Base-by-base conservation (phyloP, 805 yeast species). In the Wickerhamomyces xylosicus region DNA sequence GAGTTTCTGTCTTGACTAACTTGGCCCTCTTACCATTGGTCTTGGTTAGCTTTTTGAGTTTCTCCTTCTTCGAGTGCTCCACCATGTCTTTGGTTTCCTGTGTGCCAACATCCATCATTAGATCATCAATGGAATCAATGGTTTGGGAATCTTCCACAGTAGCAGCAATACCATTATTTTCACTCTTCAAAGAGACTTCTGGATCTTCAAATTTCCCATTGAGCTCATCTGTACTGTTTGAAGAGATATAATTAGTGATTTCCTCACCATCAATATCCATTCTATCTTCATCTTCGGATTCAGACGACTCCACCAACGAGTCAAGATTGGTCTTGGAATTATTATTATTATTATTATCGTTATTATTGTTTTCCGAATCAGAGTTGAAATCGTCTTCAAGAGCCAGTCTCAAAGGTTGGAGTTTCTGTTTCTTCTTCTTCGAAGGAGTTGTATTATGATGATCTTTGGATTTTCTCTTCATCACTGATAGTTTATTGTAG, bases 281-380 rank as follows among this genome's bases (percentile, higher is more conserved):
- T 44, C 34, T 54, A 58, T 31, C 62, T 61, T 25, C 31, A 7
- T 25, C 45, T 34, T 54, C 58, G 16, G 58, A 57, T 11, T 59
- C 50, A n/a, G 52, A 52, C 19, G 46, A 49, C 41, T 43, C 52
- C 14, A 52, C 28, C 22, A 48, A 17, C 10, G 52, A 41, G 21
- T 38, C 37, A 10, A 27, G 29, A 3, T 14, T 35, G 15, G 18
- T 6, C 18, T 42, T 34, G n/a, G 29, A 4, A 35, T 28, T 5
- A 7, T 39, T 18, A 9, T 20, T 4, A 34, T 21, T 7, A 17
- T 17, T 10, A n/a, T n/a, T 5, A 35, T 28, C 7, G 7, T 39
- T 18, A 9, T 20, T 4, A 34, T 21, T 7, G 18, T 17, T 10
- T 17, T 20, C 16, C 21, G 22, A 11, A n/a, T 14, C 21, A 15